A percentile compares a stretch with the other conserved stretches of the same genome.
Evolutionary conservation across 306 rosid genomes (phyloP).

Genomic region (Albizia julibrissin): DNA sequence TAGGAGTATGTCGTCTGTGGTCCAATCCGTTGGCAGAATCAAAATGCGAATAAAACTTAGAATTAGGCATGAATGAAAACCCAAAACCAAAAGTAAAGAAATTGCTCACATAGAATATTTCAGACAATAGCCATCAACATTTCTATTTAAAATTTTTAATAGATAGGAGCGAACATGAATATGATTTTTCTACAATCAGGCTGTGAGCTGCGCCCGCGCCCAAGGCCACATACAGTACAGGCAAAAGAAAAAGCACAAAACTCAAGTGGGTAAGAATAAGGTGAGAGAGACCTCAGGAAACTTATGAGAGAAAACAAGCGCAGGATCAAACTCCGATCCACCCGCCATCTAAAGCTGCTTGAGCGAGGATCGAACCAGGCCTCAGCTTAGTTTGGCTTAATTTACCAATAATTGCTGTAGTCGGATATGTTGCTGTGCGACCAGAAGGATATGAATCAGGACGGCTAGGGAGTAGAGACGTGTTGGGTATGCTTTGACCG

Average conservation of each 20-base stretch:
- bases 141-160: background rate
- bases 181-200: background rate
- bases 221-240: background rate
- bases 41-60: slow-evolving; percentile 22
- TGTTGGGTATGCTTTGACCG: background rate
- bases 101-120: slow-evolving; percentile 10
- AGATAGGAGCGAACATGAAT: background rate
- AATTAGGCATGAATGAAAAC: background rate
- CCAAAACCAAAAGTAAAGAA: background rate
- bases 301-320: slow-evolving; percentile 57
- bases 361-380: background rate
- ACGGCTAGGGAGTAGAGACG: background rate
- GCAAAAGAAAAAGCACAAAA: background rate
- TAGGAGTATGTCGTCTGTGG: slow-evolving; percentile 59
- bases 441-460: background rate
- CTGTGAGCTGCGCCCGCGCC: background rate
- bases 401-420: background rate
- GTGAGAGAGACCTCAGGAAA: slow-evolving; percentile 61
- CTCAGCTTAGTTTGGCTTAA: background rate
- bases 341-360: slow-evolving; percentile 38
- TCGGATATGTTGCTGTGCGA: background rate
- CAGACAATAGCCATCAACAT: background rate
- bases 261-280: background rate
- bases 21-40: slow-evolving; percentile 26
- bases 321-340: slow-evolving; percentile 56